Conservation (phyloP, 169 alveolate genomes). For the Theileria annulata region DNA sequence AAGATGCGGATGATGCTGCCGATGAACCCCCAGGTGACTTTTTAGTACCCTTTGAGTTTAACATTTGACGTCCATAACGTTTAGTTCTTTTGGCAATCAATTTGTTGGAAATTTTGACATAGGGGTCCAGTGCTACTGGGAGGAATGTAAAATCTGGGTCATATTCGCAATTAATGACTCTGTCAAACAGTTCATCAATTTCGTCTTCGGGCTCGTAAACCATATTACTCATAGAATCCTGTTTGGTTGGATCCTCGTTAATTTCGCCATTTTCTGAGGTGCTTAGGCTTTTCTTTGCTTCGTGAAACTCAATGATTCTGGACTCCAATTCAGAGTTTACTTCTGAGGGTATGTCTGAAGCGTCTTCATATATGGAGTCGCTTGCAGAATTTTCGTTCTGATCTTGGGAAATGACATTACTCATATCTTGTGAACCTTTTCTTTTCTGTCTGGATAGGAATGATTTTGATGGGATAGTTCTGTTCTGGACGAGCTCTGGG, state of each 20-base stretch:
- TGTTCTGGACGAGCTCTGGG: background rate
- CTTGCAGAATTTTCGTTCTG: background rate
- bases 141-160: constrained; percentile 5
- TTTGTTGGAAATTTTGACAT: constrained; percentile 4
- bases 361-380: background rate
- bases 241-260: background rate
- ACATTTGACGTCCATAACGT: background rate
- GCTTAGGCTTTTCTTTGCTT: background rate
- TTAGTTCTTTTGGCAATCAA: background rate
- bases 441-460: background rate
- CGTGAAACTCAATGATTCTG: background rate
- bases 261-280: background rate
- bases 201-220: constrained; percentile 15
- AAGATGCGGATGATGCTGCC: background rate
- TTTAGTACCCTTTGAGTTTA: background rate
- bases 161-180: constrained; percentile 8
- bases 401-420: background rate
- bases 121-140: constrained; percentile 9
- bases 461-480: background rate
- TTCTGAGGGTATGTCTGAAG: constrained; percentile 7
- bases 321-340: constrained; percentile 2
- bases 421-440: background rate
- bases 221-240: background rate
- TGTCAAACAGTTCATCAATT: constrained; percentile 12
- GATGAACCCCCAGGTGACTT: background rate